Evolutionary conservation across 1,284 basidiomycete genomes (phyloP).

Genomic region (Marasmius tenuissimus): DNA sequence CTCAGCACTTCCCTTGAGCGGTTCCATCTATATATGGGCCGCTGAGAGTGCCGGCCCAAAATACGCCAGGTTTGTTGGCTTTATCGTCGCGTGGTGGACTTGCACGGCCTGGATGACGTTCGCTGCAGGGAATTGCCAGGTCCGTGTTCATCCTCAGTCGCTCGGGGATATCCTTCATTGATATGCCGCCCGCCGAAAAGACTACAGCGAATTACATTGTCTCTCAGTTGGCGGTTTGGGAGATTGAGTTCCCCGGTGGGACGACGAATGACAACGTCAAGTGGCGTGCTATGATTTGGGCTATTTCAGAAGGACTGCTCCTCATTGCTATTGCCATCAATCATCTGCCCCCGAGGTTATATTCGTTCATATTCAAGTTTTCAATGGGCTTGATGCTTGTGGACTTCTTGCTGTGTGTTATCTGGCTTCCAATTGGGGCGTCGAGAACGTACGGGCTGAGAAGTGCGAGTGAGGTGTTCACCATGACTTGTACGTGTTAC

Average conservation of each 20-base stretch:
- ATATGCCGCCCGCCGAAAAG: constrained; percentile 34
- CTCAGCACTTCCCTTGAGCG: constrained; percentile 81
- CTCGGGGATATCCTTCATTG: background rate
- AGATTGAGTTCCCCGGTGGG: constrained; percentile 78
- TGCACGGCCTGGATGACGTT: constrained; percentile 91
- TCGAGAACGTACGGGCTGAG: constrained; percentile 83
- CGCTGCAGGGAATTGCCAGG: constrained; percentile 80
- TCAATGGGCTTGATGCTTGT: constrained; percentile 73
- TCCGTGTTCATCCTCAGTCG: constrained; percentile 25
- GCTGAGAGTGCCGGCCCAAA: constrained; percentile 86
- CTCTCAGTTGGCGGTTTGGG: constrained; percentile 79
- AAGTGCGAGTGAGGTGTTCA: constrained; percentile 77
- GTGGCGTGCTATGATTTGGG: constrained; percentile 84
- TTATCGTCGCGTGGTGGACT: constrained; percentile 88
- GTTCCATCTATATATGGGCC: constrained; percentile 90
- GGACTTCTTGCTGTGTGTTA: constrained; percentile 82
- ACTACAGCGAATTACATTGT: constrained; percentile 84
- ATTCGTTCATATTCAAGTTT: constrained; percentile 74
- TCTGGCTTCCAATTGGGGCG: constrained; percentile 88
- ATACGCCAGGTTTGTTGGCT: constrained; percentile 80
- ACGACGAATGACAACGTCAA: constrained; percentile 68
- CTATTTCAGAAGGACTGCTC: constrained; percentile 69
- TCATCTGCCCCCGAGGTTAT: constrained; percentile 74
- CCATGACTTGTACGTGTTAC: constrained; percentile 64
- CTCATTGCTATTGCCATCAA: constrained; percentile 75